Evolutionary conservation across 202 grass and related monocot genomes (phyloP).

Genomic region (Dendrocalamus latiflorus): DNA sequence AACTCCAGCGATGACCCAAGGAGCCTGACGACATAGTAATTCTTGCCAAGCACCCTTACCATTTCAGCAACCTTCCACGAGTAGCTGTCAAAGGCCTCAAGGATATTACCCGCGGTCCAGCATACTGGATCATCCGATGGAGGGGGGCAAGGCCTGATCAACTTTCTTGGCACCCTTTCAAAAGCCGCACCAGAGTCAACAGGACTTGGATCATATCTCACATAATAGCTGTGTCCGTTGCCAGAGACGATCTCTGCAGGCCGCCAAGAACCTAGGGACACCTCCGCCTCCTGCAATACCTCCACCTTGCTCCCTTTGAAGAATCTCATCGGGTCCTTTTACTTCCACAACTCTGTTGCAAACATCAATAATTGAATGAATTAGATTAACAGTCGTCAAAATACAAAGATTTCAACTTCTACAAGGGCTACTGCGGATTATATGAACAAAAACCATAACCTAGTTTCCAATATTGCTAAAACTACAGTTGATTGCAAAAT

Average conservation of each 20-base stretch:
- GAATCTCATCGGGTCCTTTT: slow-evolving; percentile 36
- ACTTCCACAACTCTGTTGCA: slow-evolving; percentile 18
- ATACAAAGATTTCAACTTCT: neutral
- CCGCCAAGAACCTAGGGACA: slow-evolving; percentile 53
- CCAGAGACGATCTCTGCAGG: slow-evolving; percentile 58
- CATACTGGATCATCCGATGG: slow-evolving; percentile 4
- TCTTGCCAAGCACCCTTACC: slow-evolving; percentile 23
- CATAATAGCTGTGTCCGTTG: slow-evolving; percentile 45
- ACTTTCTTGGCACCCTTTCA: slow-evolving; percentile 55
- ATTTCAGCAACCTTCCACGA: slow-evolving; percentile 71
- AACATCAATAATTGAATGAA: slow-evolving; percentile 2
- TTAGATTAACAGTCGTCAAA: neutral
- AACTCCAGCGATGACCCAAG: slow-evolving; percentile 44
- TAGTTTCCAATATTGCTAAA: slow-evolving; percentile 8
- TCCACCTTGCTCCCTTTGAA: slow-evolving; percentile 64
- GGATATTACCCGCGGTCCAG: slow-evolving; percentile 44
- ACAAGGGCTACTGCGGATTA: neutral
- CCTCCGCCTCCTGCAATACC: slow-evolving; percentile 47
- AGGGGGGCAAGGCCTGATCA: slow-evolving; percentile 51
- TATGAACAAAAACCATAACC: neutral
- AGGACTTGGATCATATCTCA: slow-evolving; percentile 36
- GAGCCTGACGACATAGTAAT: slow-evolving; percentile 44
- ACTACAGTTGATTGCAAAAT: neutral
- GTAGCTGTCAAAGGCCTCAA: slow-evolving; percentile 63
- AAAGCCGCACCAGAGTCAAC: slow-evolving; percentile 15